Base-by-base conservation (phyloP, 129 eudicot species). In the Solidago caesia region DNA sequence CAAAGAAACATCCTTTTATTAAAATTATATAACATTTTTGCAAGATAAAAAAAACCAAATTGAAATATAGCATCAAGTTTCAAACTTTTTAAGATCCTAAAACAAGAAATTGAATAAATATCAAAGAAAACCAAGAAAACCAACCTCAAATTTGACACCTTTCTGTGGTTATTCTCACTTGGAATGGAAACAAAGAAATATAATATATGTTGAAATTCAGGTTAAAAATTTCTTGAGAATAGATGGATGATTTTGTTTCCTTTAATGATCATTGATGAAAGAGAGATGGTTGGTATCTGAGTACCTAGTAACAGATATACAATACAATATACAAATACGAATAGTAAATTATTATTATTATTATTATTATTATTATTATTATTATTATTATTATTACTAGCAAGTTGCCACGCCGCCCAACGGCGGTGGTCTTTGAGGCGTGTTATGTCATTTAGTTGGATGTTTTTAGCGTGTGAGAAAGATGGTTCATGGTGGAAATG, bases 91-190 rank as follows among this genome's bases (percentile, higher is more conserved):
- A 21, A 42, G 55, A 8, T 14, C n/a, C 9, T 15, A 21, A 51
- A 52, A 13, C n/a, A 8, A 4, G 39, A 33, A 71, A 13, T 63
- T 63, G 0, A 1, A 73, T 33, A 16, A 46, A 48, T 29, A 63
- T 39, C 16, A 21, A 48, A 33, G 39, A 33, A 33, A 33, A 33
- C 0, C 39, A 33, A 6, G 49, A 62, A 74, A 74, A 74, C 71
- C 62, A 62, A 63, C 71, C 48, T 48, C 44, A 64, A 62, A 62
- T 63, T 51, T 33, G 33, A 44, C 15, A 74, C 2, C 29, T 63
- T 13, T 33, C 8, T 39, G 15, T 6, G 21, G 13, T 21, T 33
- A 33, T 33, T 33, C 39, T 33, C 3, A 33, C 39, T 33, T 33
- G 39, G 39, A 33, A 33, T 1, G 39, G 39, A 33, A 33, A 33